These are phyloP conservation scores for Eucalyptus erythrocorys DNA, from an alignment of 345 rosid genomes.

Conservation along the genomic window DNA sequence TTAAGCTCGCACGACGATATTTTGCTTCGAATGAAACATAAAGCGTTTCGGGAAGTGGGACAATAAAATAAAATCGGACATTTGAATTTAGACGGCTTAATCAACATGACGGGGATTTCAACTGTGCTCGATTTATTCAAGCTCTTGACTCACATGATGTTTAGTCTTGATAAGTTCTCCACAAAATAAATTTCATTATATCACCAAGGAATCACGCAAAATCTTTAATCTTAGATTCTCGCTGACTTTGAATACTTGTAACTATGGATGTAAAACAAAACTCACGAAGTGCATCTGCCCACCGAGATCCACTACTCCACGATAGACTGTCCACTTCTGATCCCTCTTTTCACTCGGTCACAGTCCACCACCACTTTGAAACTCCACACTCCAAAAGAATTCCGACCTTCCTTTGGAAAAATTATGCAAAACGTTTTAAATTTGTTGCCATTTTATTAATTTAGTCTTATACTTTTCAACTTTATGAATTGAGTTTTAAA, in stretches of 20 bases:
- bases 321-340: background rate
- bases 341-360: background rate
- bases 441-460: no score
- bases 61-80: background rate
- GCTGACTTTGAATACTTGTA: background rate
- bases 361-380: background rate
- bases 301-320: background rate
- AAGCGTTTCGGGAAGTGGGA: background rate
- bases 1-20: background rate
- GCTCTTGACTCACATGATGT: background rate
- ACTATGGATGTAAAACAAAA: background rate
- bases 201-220: no score
- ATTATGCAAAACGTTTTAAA: no score
- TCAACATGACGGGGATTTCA: background rate
- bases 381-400: no score
- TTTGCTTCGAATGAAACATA: background rate
- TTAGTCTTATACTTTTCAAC: no score
- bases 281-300: background rate
- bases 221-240: background rate
- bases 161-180: background rate
- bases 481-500: no score
- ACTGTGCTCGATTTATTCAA: background rate
- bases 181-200: background rate
- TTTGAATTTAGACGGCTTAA: no score
- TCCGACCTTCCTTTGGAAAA: no score